Percentiles rank a stretch among this genome's conserved stretches.
These are phyloP conservation scores for Lentinula raphanica DNA, from an alignment of 768 basidiomycete genomes.

Conservation along the genomic window DNA sequence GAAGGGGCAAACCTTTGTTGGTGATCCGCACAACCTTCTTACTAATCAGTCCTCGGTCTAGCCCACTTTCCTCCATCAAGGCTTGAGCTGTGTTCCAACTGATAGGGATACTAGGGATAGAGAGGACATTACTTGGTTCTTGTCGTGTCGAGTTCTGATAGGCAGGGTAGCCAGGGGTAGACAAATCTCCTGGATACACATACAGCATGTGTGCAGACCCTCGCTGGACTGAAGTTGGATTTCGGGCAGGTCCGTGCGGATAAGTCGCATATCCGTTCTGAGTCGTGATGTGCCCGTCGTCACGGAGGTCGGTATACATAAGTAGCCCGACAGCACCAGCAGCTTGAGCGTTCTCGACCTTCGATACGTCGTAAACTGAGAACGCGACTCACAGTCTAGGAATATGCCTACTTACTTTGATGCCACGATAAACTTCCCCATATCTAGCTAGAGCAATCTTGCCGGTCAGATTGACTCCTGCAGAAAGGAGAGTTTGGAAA, in stretches of 20 bases:
- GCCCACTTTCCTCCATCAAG: slow-evolving; percentile 52
- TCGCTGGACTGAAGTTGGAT: slow-evolving; percentile 78
- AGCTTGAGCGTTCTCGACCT: slow-evolving; percentile 33
- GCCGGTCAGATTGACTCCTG: slow-evolving; percentile 49
- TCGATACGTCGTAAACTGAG: not conserved
- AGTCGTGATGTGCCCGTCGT: slow-evolving; percentile 54
- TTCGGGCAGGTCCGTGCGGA: slow-evolving; percentile 84
- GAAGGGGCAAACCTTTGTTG: slow-evolving; percentile 42
- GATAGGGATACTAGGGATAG: slow-evolving; percentile 85
- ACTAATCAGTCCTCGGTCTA: slow-evolving; percentile 47
- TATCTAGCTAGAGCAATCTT: slow-evolving; percentile 39
- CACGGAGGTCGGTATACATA: slow-evolving; percentile 58
- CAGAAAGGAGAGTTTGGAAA: slow-evolving; percentile 25
- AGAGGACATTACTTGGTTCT: slow-evolving; percentile 57
- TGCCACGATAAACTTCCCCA: not conserved
- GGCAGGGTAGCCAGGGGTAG: slow-evolving; percentile 84
- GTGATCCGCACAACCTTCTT: slow-evolving; percentile 42
- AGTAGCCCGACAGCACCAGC: slow-evolving; percentile 50
- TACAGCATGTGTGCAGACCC: slow-evolving; percentile 76
- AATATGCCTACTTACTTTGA: slow-evolving; percentile 16
- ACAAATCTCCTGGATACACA: slow-evolving; percentile 69
- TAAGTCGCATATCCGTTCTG: slow-evolving; percentile 57
- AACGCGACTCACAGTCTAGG: not conserved
- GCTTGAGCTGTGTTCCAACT: slow-evolving; percentile 79
- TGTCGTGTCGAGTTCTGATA: slow-evolving; percentile 73